A percentile compares a stretch with the other conserved stretches of the same genome.
phyloP scores from a whole-genome alignment of 2,329 filamentous ascomycete genomes.

The Fusarium sp. region DNA sequence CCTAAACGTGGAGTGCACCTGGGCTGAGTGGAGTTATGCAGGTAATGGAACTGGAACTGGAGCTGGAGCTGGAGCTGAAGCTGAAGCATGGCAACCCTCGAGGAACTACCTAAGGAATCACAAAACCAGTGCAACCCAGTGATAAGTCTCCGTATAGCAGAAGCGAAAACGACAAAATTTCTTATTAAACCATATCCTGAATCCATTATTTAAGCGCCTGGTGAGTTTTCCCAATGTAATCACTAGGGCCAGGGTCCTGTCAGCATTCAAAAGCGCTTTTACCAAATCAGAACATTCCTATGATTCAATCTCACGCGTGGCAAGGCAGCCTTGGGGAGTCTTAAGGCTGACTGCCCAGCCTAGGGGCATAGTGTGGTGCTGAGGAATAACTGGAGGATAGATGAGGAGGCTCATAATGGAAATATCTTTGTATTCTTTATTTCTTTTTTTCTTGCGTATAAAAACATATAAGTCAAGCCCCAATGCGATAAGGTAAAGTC shows the following conservation, averaged over 20 bases:
- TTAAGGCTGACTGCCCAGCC: conserved; percentile 38
- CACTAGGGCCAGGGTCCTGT: conserved; percentile 31
- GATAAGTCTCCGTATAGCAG: too few species aligned
- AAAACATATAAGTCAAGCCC: background rate
- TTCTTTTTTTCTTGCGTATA: background rate
- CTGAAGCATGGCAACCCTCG: conserved; percentile 7
- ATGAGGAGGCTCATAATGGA: background rate
- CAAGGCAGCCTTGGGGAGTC: conserved; percentile 32
- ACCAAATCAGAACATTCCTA: conserved; percentile 29
- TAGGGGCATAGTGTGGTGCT: background rate
- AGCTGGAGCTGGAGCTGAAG: conserved; percentile 13
- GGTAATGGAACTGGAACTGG: conserved; percentile 27
- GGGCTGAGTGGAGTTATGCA: conserved; percentile 43
- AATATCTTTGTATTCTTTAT: background rate
- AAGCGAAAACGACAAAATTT: conserved; percentile 1
- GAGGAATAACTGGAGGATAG: background rate
- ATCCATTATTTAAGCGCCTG: conserved; percentile 3
- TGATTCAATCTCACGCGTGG: conserved; percentile 26
- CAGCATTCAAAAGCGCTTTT: conserved; percentile 36
- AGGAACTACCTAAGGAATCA: background rate
- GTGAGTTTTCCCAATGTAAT: conserved; percentile 5
- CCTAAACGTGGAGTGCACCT: conserved; percentile 35
- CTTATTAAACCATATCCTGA: background rate
- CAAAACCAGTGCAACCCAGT: background rate
- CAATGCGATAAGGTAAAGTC: conserved; percentile 2